Percentiles rank a stretch among this genome's conserved stretches.
Evolutionary conservation across 768 basidiomycete genomes (phyloP).

Genomic region (Tephrocybe sp.): DNA sequence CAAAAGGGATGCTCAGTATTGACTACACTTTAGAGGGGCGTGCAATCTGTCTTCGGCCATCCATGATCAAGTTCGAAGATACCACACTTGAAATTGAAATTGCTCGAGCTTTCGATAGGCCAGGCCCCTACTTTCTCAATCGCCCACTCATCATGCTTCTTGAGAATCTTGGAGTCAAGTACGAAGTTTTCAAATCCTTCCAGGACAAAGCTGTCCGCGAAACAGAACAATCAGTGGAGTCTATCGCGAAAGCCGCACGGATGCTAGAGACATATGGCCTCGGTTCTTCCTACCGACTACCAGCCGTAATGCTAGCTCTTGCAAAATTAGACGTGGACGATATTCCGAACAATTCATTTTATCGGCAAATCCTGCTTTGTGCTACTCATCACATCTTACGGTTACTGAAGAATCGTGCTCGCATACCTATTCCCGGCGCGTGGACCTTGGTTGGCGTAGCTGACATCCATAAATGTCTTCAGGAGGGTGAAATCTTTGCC

Average conservation of each 20-base stretch:
- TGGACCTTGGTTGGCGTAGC: constrained; percentile 76
- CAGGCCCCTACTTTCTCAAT: constrained; percentile 57
- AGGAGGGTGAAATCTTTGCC: constrained; percentile 60
- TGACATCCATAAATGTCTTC: constrained; percentile 56
- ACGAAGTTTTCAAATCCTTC: constrained; percentile 49
- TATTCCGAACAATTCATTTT: constrained; percentile 43
- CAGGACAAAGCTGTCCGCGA: constrained; percentile 53
- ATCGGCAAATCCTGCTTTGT: constrained; percentile 50
- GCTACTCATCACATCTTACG: constrained; percentile 65
- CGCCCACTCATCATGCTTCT: constrained; percentile 68
- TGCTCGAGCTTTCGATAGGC: constrained; percentile 61
- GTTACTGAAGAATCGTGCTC: constrained; percentile 60
- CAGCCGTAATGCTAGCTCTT: constrained; percentile 51
- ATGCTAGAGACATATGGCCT: constrained; percentile 59
- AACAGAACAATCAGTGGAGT: constrained; percentile 41
- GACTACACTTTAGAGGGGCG: constrained; percentile 51
- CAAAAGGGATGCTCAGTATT: constrained; percentile 65
- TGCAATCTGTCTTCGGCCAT: constrained; percentile 51
- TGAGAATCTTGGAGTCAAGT: constrained; percentile 58
- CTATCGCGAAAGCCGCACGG: constrained; percentile 42
- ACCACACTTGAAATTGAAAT: constrained; percentile 56
- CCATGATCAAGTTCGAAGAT: constrained; percentile 70
- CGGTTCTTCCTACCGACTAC: constrained; percentile 53
- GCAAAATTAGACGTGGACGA: constrained; percentile 44
- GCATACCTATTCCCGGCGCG: constrained; percentile 63